Evolutionary conservation across 495 filamentous ascomycete species (phyloP), one percentile per base, ranked within the genome.

Genomic region (Aspergillus affinis): DNA sequence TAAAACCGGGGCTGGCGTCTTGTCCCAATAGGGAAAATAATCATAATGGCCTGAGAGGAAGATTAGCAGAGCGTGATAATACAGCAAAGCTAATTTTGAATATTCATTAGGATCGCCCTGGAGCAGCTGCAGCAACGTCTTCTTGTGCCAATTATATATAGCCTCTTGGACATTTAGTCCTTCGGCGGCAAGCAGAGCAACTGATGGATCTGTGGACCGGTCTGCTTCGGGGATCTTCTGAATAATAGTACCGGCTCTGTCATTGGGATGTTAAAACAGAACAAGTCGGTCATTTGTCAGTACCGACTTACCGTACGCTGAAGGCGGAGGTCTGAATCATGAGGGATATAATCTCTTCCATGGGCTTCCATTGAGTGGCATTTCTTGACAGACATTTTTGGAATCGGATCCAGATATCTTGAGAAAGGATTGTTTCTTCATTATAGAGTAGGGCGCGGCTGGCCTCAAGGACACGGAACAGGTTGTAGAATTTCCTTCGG

Each of bases 31-130:
- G 23, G 50, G 27, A 18, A 54, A 54, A 30, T 60, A 63, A 41
- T 60, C 52, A 32, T 44, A 60, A 23, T 47, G 53, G 19, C 57
- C 56, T 18, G 53, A 64, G 32, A 60, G 47, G 18, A 52, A 64
- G n/a, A 64, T 52, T 9, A 56, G 48, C n/a, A 60, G 51, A 46
- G 51, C 53, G n/a, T 64, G 52, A 45, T 50, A 60, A 49, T 64
- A 48, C 19, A 47, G 18, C 18, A 47, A 46, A 15, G 44, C 18
- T 26, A 48, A 18, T 15, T 29, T 29, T 2, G 46, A 10, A 26
- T 48, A 9, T 48, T 19, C 32, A 17, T 10, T 13, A 3, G 41
- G 18, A 18, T 18, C 17, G 19, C 17, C 36, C 10, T 55, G 30
- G 4, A 15, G 15, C 7, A 45, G 36, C 12, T 45, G 36, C 36